Conservation (phyloP, 1,284 basidiomycete genomes). For the Trichosporon inkin region DNA sequence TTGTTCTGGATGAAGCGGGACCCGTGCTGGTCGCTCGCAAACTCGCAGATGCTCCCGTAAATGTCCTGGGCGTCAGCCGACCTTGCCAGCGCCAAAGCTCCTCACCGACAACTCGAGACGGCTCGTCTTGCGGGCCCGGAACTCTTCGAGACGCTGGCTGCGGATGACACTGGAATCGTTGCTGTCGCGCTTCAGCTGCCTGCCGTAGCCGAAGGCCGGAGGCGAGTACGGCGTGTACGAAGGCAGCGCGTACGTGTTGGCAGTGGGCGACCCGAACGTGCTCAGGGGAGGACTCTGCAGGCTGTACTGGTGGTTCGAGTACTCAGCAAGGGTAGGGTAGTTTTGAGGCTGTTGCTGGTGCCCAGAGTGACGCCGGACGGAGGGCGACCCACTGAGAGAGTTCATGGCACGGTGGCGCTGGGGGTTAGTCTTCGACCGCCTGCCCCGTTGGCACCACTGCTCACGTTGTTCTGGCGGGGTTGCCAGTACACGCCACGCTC, state of each 20-base stretch:
- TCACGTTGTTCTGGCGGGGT: slow-evolving; percentile 9
- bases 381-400: slow-evolving; percentile 9
- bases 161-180: slow-evolving; percentile 48
- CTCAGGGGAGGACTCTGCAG: slow-evolving; percentile 11
- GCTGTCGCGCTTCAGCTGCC: slow-evolving; percentile 11
- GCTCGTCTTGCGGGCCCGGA: slow-evolving; percentile 68
- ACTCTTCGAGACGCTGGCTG: slow-evolving; percentile 75
- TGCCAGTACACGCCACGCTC: slow-evolving; percentile 12
- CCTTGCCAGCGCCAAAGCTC: background rate
- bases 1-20: slow-evolving; percentile 86
- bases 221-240: slow-evolving; percentile 14
- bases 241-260: slow-evolving; percentile 33
- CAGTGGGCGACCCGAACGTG: slow-evolving; percentile 2
- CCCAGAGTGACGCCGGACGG: slow-evolving; percentile 4
- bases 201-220: slow-evolving; percentile 3
- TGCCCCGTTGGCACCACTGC: background rate
- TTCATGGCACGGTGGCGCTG: slow-evolving; percentile 14
- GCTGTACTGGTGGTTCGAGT: slow-evolving; percentile 8
- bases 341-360: slow-evolving; percentile 9
- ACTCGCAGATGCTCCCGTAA: slow-evolving; percentile 80
- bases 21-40: slow-evolving; percentile 89
- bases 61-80: slow-evolving; percentile 58
- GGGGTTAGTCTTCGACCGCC: background rate
- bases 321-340: background rate
- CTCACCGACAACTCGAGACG: slow-evolving; percentile 75